Evolutionary conservation across 306 rosid species (phyloP), one percentile per base, ranked within the genome.

Genomic region (Canavalia gladiata): DNA sequence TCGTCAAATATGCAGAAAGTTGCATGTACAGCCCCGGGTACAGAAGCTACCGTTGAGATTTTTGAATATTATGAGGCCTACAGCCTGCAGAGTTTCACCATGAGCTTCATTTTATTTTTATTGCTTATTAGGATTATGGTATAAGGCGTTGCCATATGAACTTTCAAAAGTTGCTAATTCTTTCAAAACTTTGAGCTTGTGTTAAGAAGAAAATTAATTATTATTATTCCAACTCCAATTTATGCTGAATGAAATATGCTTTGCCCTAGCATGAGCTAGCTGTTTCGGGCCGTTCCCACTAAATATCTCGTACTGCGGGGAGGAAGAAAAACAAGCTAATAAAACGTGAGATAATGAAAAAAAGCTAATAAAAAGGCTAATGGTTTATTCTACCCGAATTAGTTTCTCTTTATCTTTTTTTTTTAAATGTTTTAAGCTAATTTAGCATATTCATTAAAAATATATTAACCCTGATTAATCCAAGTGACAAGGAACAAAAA

Each of bases 21-120:
- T 93, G 94, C 89, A 95, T 95, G 99, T 95, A 95, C 90, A 88
- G 98, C 93, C 98, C 98, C 4, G 59, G 81, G 76, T 93, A 93
- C 90, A 70, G 97, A 74, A 90, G 82, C 91, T 91, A 91, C 76
- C 99, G 85, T 83, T 91, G 62, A 93, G 67, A 39, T 43, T 59
- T 69, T 67, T 72, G 45, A 62, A 74, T 33, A 13, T 65, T 51
- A 9, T 47, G 69, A 6, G 10, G 65, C 56, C 68, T 55, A 58
- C 82, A 45, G 12, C 46, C 75, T 30, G 18, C 65, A 58, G 60
- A 50, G 35, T 45, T 79, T 35, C 46, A 34, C 29, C 12, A 28
- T 34, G 47, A 51, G 74, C 13, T 28, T 4, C 30, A 30, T 47
- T 47, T 76, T 73, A 52, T 68, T 60, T 18, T 10, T 76, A 3